Evolutionary conservation across 2,329 filamentous ascomycete genomes (phyloP).

Genomic region (Biscogniauxia marginata): DNA sequence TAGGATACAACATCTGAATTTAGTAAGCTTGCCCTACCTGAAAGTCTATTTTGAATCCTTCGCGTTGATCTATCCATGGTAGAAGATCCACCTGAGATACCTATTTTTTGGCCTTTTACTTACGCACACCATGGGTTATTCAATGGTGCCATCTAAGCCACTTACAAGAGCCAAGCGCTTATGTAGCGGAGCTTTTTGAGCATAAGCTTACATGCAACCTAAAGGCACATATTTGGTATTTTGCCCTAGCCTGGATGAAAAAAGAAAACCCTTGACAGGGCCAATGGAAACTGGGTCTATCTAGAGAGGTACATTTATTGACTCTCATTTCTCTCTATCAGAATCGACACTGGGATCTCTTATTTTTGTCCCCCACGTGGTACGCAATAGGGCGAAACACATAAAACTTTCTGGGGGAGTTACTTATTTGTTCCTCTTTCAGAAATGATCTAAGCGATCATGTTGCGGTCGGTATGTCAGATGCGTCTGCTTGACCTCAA

Average conservation of each 20-base stretch:
- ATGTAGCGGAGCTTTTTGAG: neutral
- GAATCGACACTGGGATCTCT: neutral
- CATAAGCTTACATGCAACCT: neutral
- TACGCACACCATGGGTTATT: neutral
- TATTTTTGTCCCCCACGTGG: neutral
- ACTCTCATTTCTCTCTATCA: neutral
- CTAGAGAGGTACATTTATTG: neutral
- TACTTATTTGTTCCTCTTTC: neutral
- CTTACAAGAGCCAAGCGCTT: neutral
- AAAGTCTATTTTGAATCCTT: neutral
- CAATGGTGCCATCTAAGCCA: neutral
- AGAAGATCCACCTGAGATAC: neutral
- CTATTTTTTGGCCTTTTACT: neutral
- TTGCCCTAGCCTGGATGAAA: neutral
- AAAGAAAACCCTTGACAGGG: neutral
- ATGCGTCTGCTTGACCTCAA: neutral
- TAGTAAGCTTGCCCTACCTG: neutral
- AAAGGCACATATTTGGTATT: neutral
- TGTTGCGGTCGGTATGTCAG: neutral
- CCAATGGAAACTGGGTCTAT: neutral
- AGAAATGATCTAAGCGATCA: neutral
- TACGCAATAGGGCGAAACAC: neutral
- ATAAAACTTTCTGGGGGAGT: neutral
- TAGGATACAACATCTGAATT: neutral
- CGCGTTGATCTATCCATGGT: neutral